phyloP scores from a whole-genome alignment of 345 rosid species.

The Diplotaxis tenuifolia region DNA sequence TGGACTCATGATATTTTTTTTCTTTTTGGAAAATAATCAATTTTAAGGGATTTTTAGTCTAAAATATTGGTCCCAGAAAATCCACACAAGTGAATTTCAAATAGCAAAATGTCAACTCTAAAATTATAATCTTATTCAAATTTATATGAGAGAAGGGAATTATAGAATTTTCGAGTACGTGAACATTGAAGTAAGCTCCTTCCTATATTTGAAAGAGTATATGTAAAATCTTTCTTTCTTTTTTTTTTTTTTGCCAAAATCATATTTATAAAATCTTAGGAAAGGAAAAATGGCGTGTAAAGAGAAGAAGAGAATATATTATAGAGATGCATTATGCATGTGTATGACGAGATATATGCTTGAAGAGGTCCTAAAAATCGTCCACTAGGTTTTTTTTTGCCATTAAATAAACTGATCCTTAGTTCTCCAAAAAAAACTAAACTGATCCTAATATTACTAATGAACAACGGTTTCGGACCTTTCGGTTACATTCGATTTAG shows the following conservation, averaged over 20 bases:
- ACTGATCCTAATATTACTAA: slow-evolving; percentile 26
- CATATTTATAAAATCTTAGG: not conserved
- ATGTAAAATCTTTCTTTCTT: not conserved
- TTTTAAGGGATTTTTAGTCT: not conserved
- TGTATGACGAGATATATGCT: slow-evolving; percentile 21
- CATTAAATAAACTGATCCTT: slow-evolving; percentile 11
- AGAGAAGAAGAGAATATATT: slow-evolving; percentile 1
- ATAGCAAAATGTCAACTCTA: slow-evolving; percentile 3
- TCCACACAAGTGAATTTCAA: not conserved
- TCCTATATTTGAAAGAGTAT: slow-evolving; percentile 9
- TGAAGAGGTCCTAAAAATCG: slow-evolving; percentile 27
- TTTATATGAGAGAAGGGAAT: not conserved
- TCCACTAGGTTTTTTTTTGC: slow-evolving; percentile 26
- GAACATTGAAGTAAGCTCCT: slow-evolving; percentile 10
- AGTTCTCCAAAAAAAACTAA: too few species aligned
- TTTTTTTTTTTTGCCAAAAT: not conserved
- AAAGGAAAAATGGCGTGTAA: not conserved
- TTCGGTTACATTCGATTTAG: slow-evolving; percentile 29
- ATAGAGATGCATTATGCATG: slow-evolving; percentile 8
- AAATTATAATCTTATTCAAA: not conserved
- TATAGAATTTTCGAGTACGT: slow-evolving; percentile 18
- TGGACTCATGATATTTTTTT: not conserved
- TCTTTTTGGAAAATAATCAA: not conserved
- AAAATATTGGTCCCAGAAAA: slow-evolving; percentile 7
- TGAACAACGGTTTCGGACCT: slow-evolving; percentile 37